Evolutionary conservation across 192 early-diverging fungal genomes (phyloP), one percentile per base, ranked within the genome.

Genomic region (Entrophospora sp.): DNA sequence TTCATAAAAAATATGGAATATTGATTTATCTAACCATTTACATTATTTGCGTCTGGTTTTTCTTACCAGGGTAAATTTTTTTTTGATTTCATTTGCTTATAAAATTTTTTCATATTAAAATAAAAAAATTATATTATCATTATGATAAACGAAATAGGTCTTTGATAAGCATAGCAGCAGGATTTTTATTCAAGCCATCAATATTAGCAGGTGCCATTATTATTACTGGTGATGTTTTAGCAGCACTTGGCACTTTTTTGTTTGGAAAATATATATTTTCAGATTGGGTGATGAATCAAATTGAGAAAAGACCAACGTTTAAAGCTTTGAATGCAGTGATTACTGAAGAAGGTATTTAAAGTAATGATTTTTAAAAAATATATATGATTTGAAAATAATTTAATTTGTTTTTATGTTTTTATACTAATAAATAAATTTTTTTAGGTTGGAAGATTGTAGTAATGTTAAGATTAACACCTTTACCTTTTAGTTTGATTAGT

Each of bases 371-470:
- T n/a, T n/a, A n/a, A n/a, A n/a, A n/a, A n/a, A n/a, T n/a, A n/a
- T n/a, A n/a, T n/a, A n/a, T n/a, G n/a, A 31, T 55, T 43, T 28
- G 16, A 64, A 34, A 20, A 58, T 40, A 27, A 38, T 61, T 22
- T 52, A 35, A 64, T 52, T 66, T 27, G 2, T 35, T 5, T 45
- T 24, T 58, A 32, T 63, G 35, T 56, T 49, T 64, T 25, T 38
- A 64, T 43, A 6, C 36, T 18, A 35, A 14, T 22, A 13, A 32
- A 32, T 34, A 48, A 27, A 31, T 12, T 2, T 37, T 1, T 24
- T 27, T 73, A 77, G 75, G 75, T n/a, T 77, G 75, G 75, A 77
- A 73, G 53, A 77, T 77, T 35, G 75, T 77, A n/a, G 72, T 77
- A 37, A 77, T 77, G 75, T 36, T 77, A 20, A 69, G 75, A 5